phyloP scores from a whole-genome alignment of 2,329 filamentous ascomycete species.

The Aspergillus terreus region DNA sequence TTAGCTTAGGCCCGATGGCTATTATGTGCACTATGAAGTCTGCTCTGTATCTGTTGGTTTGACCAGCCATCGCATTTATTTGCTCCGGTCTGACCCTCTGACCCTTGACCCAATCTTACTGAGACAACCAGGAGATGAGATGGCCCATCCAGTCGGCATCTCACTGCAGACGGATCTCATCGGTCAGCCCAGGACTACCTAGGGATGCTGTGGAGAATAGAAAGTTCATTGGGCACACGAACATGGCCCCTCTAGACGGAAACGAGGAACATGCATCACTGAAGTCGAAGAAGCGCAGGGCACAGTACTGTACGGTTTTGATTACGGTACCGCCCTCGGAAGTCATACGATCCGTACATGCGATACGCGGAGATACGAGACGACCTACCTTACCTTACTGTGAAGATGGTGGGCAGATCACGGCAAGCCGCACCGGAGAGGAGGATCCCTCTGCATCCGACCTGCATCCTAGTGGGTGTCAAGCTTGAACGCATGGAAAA shows the following conservation, averaged over 20 bases:
- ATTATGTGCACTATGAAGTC: no score
- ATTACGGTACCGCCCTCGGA: background rate
- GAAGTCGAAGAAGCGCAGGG: background rate
- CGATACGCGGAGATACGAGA: no score
- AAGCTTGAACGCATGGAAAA: conserved; percentile 2
- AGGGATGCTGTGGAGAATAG: background rate
- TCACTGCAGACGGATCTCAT: conserved; percentile 7
- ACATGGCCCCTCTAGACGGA: conserved; percentile 2
- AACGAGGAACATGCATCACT: background rate
- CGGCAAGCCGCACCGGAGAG: conserved; percentile 16
- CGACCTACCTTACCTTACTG: no score
- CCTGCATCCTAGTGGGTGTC: background rate
- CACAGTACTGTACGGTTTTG: background rate
- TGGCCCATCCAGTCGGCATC: no score
- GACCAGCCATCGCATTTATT: background rate
- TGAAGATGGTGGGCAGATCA: conserved; percentile 9
- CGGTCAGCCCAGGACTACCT: background rate
- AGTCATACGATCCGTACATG: background rate
- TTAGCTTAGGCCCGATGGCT: no score
- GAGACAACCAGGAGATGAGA: no score
- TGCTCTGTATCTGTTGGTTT: background rate
- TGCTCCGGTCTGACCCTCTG: no score
- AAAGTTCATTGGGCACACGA: conserved; percentile 13
- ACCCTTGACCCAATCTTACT: no score
- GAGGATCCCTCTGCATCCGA: conserved; percentile 18